Evolutionary conservation across 129 eudicot genomes (phyloP).

Genomic region (Saussurea involucrata): DNA sequence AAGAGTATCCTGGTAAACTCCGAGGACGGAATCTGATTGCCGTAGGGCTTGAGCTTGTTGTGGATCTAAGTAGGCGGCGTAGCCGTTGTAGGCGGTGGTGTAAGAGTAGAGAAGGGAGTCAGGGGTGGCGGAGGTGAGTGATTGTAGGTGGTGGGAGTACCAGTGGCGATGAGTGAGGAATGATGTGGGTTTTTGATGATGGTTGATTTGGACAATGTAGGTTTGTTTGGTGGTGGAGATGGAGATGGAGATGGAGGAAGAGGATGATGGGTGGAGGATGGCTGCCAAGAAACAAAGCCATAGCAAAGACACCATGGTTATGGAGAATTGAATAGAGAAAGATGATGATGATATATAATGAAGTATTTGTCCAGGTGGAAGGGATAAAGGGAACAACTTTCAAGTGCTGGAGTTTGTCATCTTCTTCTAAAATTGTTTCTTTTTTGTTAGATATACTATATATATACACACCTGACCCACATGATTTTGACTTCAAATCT

Average conservation of each 20-base stretch:
- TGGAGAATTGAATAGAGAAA: not conserved
- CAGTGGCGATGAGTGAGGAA: constrained; percentile 49
- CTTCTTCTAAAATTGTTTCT: not conserved
- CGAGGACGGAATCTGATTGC: constrained; percentile 36
- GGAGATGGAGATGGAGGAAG: not conserved
- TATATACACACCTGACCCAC: not conserved
- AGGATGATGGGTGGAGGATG: constrained; percentile 4
- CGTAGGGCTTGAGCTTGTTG: constrained; percentile 42
- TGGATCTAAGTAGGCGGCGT: constrained; percentile 50
- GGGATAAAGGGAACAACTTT: not conserved
- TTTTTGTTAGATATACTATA: not conserved
- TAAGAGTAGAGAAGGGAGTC: constrained; percentile 55
- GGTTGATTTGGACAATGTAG: constrained; percentile 68
- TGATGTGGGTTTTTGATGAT: constrained; percentile 35
- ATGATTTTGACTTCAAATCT: not conserved
- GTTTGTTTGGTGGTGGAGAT: constrained; percentile 29
- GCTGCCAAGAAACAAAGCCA: constrained; percentile 21
- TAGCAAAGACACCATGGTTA: constrained; percentile 24
- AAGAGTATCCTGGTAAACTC: constrained; percentile 51
- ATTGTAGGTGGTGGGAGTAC: constrained; percentile 50
- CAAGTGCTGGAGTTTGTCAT: not conserved
- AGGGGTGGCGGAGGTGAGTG: constrained; percentile 37
- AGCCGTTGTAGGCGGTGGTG: constrained; percentile 65
- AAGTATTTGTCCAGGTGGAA: not conserved
- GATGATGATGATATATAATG: not conserved